Percentiles rank a stretch among this genome's conserved stretches.
These are phyloP conservation scores for Sarocladium strictum DNA, from an alignment of 2,329 filamentous ascomycete genomes.

Conservation along the genomic window DNA sequence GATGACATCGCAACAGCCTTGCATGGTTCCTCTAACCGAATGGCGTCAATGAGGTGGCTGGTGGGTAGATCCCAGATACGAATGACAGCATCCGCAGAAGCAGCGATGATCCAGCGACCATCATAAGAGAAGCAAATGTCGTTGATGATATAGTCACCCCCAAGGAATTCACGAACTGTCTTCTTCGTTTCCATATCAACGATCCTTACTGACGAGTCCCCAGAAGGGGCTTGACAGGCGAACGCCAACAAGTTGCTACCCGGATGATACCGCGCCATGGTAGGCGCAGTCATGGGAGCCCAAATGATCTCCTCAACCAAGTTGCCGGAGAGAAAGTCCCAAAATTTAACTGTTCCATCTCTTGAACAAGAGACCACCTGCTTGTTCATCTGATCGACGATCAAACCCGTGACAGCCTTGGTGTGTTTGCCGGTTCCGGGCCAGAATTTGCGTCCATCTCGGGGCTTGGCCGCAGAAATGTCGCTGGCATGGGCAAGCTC, in stretches of 20 bases:
- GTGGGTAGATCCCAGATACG: constrained; percentile 95
- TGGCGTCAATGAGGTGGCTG: constrained; percentile 88
- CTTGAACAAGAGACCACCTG: constrained; percentile 78
- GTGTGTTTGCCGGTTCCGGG: constrained; percentile 67
- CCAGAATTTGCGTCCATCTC: constrained; percentile 32
- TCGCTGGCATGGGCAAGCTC: constrained; percentile 49
- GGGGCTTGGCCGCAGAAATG: constrained; percentile 7
- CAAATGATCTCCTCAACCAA: constrained; percentile 79
- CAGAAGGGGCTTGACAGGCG: constrained; percentile 50
- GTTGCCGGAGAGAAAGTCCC: constrained; percentile 84
- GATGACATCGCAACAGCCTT: constrained; percentile 81
- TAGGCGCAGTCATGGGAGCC: constrained; percentile 68
- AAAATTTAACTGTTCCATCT: constrained; percentile 95
- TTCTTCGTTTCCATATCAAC: constrained; percentile 87
- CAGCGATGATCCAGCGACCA: constrained; percentile 87
- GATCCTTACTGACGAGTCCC: constrained; percentile 81
- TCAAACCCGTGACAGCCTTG: constrained; percentile 75
- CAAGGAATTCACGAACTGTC: constrained; percentile 89
- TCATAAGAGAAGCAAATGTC: constrained; percentile 89
- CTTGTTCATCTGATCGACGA: constrained; percentile 85
- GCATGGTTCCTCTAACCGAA: constrained; percentile 72
- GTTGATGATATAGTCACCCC: constrained; percentile 65
- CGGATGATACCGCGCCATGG: constrained; percentile 72
- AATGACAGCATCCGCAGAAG: constrained; percentile 72
- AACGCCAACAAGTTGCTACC: constrained; percentile 82